phyloP scores from a whole-genome alignment of 1,284 basidiomycete genomes.

The Leccinum griseonigrum region DNA sequence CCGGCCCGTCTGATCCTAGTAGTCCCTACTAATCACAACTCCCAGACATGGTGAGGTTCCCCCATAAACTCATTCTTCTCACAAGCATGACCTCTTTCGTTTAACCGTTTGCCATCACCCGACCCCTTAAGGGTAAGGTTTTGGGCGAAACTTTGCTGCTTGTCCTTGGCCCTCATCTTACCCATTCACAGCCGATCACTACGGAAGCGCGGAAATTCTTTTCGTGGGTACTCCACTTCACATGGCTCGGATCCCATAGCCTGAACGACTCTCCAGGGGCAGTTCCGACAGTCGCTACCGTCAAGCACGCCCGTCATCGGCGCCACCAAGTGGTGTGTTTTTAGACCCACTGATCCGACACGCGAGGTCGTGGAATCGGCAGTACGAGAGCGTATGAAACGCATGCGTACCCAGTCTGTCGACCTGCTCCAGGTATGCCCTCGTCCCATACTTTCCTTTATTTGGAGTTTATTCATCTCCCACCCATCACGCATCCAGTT shows the following conservation, averaged over 20 bases:
- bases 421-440: slow-evolving; percentile 69
- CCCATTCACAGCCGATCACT: slow-evolving; percentile 66
- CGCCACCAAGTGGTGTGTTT: slow-evolving; percentile 83
- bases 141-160: not conserved
- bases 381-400: slow-evolving; percentile 63
- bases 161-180: slow-evolving; percentile 7
- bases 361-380: slow-evolving; percentile 59
- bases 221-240: slow-evolving; percentile 50
- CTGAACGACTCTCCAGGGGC: slow-evolving; percentile 48
- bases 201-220: slow-evolving; percentile 75
- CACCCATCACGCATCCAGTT: slow-evolving; percentile 44
- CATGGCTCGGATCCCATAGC: not conserved
- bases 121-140: slow-evolving; percentile 19
- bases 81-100: slow-evolving; percentile 7
- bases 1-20: too few species aligned
- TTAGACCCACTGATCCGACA: slow-evolving; percentile 53
- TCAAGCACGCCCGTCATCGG: slow-evolving; percentile 51
- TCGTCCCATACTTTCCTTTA: not conserved
- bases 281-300: slow-evolving; percentile 52
- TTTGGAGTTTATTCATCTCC: not conserved
- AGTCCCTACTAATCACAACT: not conserved
- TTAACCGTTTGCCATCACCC: slow-evolving; percentile 2
- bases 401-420: slow-evolving; percentile 48
- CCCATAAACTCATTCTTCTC: slow-evolving; percentile 18
- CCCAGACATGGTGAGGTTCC: slow-evolving; percentile 53